Evolutionary conservation across 2,329 filamentous ascomycete genomes (phyloP), one percentile per base, ranked within the genome.

Genomic region (Penicillium sp.): DNA sequence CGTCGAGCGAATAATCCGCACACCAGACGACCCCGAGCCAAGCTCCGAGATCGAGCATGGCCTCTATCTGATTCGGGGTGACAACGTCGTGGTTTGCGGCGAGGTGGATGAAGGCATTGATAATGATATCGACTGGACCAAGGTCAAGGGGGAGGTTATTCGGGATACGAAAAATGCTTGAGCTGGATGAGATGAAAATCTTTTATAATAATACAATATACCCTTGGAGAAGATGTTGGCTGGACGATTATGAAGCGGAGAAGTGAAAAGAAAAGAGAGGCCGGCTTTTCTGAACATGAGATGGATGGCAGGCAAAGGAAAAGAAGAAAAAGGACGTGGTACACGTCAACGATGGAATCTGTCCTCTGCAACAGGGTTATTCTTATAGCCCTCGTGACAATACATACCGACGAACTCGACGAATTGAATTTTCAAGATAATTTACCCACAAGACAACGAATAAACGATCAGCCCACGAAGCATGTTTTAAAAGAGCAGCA

Each of bases 81-180:
- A 99, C 71, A 97, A 95, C 68, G 93, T 99, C 48, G 92, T 91
- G 60, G 81, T 95, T 16, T 89, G 94, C 57, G 94, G 94, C 2
- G 79, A 95, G 57, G 87, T 99, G 30, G 91, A 99, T 71, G 92
- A 96, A 74, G 83, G 89, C 64, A 78, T 97, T 58, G 94, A 99
- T 75, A 83, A 81, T 40, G 91, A 88, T 65, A 97, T 99, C 69
- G 87, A 97, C 76, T 99, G 94, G 94, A 81, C 82, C 20, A 87
- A 95, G 72, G 94, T 99, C 40, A 88, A 89, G 70, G 93, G 93
- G 4, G 85, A 87, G 58, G 85, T 88, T 28, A 88, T 97, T 66
- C 90, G 90, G 57, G 86, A 85, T 53, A 92, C 91, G 66, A 97
- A 94, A 74, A 91, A 97, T 69, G 71, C 74, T 67, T 83, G 72